Base-by-base conservation (phyloP, 2,329 filamentous ascomycete species). In the Fusarium humuli region DNA sequence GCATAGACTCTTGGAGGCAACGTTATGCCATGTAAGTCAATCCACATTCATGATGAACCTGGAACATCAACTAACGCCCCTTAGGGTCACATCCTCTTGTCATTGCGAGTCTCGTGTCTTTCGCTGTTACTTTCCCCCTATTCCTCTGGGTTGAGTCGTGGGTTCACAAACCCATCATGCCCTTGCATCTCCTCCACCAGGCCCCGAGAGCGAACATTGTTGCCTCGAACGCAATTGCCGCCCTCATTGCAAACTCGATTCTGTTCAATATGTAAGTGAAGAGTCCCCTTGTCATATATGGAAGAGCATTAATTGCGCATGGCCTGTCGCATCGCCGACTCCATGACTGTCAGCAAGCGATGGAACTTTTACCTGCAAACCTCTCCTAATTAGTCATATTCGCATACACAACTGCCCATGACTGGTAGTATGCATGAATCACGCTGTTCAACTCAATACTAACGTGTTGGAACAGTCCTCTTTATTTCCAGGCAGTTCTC, bases 401-500 rank as follows among this genome's bases (percentile, higher is more conserved):
- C 18, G 48, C 16, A 50, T 50, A 50, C 22, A n/a, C 18, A 50
- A 37, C 48, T 50, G n/a, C 48, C 25, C 16, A n/a, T 37, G 48
- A n/a, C 23, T 25, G 48, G 48, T 50, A 50, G 48, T 37, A 37
- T 37, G 48, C 48, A 37, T 25, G 8, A 22, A 18, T 20, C 30
- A 50, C 16, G n/a, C 22, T 25, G 18, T 41, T 42, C 9, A 34
- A 29, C 23, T 4, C 13, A 29, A 41, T 42, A 10, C 49, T 53
- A 29, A 53, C n/a, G 5, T 22, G 34, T 37, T 53, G 20, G 2
- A 7, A 45, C 14, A 88, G 88, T 8, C 92, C 92, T 1, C 82
- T 94, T 10, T 94, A 91, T 81, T 94, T 93, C 80, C 91, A 93
- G 77, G 91, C 90, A 40, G 91, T 93, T 27, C 88, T 92, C 49